Evolutionary conservation across 768 basidiomycete genomes (phyloP).

Genomic region (Naganishia friedmannii): DNA sequence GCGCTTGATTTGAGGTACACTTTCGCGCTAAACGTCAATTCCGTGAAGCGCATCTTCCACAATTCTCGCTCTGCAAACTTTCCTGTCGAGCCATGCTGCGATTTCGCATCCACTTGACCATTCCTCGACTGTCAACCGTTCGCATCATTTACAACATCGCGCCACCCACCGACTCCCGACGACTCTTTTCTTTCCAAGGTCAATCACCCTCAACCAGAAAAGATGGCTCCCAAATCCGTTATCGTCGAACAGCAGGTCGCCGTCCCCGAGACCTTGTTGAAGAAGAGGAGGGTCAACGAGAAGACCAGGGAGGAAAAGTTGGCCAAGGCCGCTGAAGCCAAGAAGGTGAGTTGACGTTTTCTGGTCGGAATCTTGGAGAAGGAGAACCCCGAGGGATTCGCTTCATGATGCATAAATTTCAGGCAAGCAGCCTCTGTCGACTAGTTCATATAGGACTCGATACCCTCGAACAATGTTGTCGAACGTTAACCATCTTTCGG

Average conservation of each 20-base stretch:
- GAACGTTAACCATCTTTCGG: slow-evolving; percentile 92
- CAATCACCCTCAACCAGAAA: slow-evolving; percentile 22
- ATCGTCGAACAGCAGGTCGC: slow-evolving; percentile 59
- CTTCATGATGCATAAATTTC: slow-evolving; percentile 80
- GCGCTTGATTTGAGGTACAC: slow-evolving; percentile 23
- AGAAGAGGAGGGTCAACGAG: slow-evolving; percentile 97
- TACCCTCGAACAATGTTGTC: slow-evolving; percentile 62
- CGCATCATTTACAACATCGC: background rate
- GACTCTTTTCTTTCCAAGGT: slow-evolving; percentile 19
- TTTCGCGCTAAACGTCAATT: background rate
- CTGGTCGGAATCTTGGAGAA: background rate
- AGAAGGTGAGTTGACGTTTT: slow-evolving; percentile 66
- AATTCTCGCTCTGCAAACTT: background rate
- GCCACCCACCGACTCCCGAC: slow-evolving; percentile 12
- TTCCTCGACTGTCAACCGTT: background rate
- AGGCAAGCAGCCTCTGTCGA: slow-evolving; percentile 60
- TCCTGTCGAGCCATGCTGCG: background rate
- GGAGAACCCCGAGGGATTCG: slow-evolving; percentile 5
- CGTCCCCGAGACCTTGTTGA: slow-evolving; percentile 99
- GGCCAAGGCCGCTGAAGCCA: slow-evolving; percentile 73
- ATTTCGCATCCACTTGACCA: slow-evolving; percentile 7
- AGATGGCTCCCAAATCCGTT: slow-evolving; percentile 38
- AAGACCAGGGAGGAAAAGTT: slow-evolving; percentile 92
- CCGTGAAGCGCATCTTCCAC: background rate
- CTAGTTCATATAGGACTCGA: slow-evolving; percentile 58